A percentile compares a stretch with the other conserved stretches of the same genome.
Evolutionary conservation across 2,329 filamentous ascomycete genomes (phyloP).

Genomic region (Dothideomycetes sp.): DNA sequence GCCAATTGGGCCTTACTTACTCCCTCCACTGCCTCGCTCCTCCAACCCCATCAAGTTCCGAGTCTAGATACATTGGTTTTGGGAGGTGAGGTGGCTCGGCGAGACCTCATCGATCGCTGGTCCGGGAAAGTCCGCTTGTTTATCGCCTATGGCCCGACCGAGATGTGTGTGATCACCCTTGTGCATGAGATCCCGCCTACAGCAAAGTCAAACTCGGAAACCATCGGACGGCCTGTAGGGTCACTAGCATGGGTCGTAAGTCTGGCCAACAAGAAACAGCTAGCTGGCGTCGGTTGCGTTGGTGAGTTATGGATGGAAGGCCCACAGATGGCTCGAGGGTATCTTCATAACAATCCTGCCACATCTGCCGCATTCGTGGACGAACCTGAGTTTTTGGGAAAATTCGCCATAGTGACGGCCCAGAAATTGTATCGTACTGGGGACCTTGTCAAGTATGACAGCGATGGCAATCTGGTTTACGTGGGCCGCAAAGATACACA

Average conservation of each 20-base stretch:
- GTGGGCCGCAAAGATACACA: constrained; percentile 64
- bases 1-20: not conserved
- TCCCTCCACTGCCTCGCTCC: not conserved
- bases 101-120: not conserved
- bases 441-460: constrained; percentile 19
- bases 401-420: not conserved
- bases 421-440: constrained; percentile 15
- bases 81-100: not conserved
- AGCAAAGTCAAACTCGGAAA: no score
- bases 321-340: not conserved
- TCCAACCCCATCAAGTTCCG: not conserved
- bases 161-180: not conserved
- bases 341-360: not conserved
- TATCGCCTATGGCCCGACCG: not conserved
- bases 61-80: not conserved
- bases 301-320: constrained; percentile 13
- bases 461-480: constrained; percentile 33
- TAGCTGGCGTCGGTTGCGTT: constrained; percentile 31
- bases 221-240: no score
- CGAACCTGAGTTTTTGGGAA: not conserved
- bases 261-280: constrained; percentile 17
- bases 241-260: constrained; percentile 7
- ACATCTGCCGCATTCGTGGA: not conserved
- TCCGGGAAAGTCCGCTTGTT: no score
- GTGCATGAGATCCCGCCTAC: no score